Base-by-base conservation (phyloP, 1,139 yeast species). In the Protomyces inundatus region DNA sequence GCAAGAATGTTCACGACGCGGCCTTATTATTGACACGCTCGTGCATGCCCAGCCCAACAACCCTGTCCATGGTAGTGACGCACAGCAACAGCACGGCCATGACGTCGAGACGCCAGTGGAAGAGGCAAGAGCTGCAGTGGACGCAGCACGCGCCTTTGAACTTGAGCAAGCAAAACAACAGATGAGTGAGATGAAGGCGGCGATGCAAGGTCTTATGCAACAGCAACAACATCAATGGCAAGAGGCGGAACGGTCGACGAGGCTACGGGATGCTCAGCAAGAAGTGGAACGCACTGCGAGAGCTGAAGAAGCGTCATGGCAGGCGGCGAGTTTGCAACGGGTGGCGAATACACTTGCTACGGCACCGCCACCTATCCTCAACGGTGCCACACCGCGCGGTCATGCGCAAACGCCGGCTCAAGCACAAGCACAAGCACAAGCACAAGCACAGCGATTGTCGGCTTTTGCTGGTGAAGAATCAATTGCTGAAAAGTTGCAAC, bases 1-100 rank as follows among this genome's bases (percentile, higher is more conserved):
- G 6, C 56, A 45, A 16, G 62, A 58, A 30, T 58, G 62, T 34
- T 52, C 56, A 4, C 46, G 62, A 32, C 62, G 62, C n/a, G 62
- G 62, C 30, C 35, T 51, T 33, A 51, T 58, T 48, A 58, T 58
- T 32, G 56, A 58, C 32, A 40, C 54, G 10, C 6, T 57, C 32
- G 55, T 50, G 5, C 56, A 51, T 23, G 30, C 48, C n/a, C 16
- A n/a, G 30, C 23, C 6, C 3, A 23, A 2, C 2, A 23, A 1
- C 23, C 23, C 23, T 23, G 2, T 23, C 23, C 2, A 23, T 23
- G 23, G 2, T 2, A 2, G 23, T 23, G 23, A 23, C 23, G 23
- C 23, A 23, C 23, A 23, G 23, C 23, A 23, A 23, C 23, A 23
- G 23, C 23, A 23, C 23, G 23, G 23, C 23, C 23, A 23, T n/a